Conservation (phyloP, 768 basidiomycete genomes). For the Lentinus brumalis region DNA sequence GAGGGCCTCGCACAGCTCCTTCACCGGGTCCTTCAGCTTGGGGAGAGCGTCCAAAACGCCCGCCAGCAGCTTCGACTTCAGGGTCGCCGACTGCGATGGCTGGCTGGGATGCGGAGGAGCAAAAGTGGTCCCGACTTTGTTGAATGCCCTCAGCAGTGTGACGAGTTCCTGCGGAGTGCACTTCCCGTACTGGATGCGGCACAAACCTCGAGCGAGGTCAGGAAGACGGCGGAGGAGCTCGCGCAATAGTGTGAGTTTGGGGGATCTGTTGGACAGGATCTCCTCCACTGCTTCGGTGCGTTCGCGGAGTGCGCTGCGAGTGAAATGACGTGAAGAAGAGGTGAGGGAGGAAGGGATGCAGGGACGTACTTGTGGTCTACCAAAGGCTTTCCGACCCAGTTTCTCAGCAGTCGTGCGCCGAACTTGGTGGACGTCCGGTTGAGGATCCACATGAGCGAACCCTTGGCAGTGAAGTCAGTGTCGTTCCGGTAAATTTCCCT, state of each 20-base stretch:
- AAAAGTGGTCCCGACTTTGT: constrained; percentile 68
- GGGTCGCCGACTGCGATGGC: constrained; percentile 40
- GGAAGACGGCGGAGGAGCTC: constrained; percentile 74
- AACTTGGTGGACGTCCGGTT: constrained; percentile 89
- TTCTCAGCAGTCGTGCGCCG: constrained; percentile 79
- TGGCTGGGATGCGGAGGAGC: constrained; percentile 30
- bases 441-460: constrained; percentile 83
- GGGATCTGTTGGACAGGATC: constrained; percentile 62
- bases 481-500: constrained; percentile 92
- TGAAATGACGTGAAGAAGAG: neutral
- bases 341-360: neutral
- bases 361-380: constrained; percentile 59
- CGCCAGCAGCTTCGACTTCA: constrained; percentile 69
- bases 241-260: constrained; percentile 66
- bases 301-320: constrained; percentile 63
- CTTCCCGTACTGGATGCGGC: constrained; percentile 90
- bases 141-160: constrained; percentile 72
- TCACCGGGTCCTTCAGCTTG: constrained; percentile 54
- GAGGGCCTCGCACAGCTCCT: constrained; percentile 55
- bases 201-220: constrained; percentile 84
- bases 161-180: constrained; percentile 85
- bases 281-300: constrained; percentile 87
- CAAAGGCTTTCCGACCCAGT: constrained; percentile 87
- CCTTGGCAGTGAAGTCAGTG: constrained; percentile 71
- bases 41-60: constrained; percentile 72